Evolutionary conservation across 2,329 filamentous ascomycete genomes (phyloP).

Genomic region (Fusarium pilosicola): DNA sequence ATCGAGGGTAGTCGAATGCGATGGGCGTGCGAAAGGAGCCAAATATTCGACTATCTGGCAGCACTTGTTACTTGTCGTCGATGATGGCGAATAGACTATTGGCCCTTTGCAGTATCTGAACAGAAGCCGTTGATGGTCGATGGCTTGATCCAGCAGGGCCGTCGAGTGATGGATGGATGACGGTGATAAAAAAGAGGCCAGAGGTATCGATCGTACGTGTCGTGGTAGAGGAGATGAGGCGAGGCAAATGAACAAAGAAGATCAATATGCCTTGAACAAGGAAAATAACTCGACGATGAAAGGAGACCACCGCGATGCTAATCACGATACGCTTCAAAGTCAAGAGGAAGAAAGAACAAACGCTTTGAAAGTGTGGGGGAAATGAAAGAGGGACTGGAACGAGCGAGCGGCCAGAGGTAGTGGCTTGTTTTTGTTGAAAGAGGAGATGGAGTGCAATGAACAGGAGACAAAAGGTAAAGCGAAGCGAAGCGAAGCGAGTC

Average conservation of each 20-base stretch:
- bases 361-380: constrained; percentile 44
- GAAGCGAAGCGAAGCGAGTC: constrained; percentile 43
- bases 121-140: neutral
- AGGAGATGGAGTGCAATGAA: constrained; percentile 45
- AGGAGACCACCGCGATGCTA: constrained; percentile 17
- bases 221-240: neutral
- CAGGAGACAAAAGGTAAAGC: constrained; percentile 31
- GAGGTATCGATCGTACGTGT: constrained; percentile 12
- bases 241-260: neutral
- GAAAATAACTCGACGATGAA: constrained; percentile 29
- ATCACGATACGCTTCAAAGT: constrained; percentile 31
- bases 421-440: constrained; percentile 56
- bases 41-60: neutral
- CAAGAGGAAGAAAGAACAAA: constrained; percentile 33
- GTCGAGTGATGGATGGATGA: constrained; percentile 18
- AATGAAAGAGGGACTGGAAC: constrained; percentile 55
- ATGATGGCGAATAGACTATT: neutral
- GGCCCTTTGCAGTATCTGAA: neutral
- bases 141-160: constrained; percentile 13
- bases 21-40: neutral
- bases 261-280: neutral
- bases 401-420: constrained; percentile 50
- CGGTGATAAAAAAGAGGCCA: neutral
- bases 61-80: neutral
- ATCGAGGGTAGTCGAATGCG: neutral